These are phyloP conservation scores for Pythium utonaiense DNA, from an alignment of 352 stramenopile genomes.

Conservation along the genomic window DNA sequence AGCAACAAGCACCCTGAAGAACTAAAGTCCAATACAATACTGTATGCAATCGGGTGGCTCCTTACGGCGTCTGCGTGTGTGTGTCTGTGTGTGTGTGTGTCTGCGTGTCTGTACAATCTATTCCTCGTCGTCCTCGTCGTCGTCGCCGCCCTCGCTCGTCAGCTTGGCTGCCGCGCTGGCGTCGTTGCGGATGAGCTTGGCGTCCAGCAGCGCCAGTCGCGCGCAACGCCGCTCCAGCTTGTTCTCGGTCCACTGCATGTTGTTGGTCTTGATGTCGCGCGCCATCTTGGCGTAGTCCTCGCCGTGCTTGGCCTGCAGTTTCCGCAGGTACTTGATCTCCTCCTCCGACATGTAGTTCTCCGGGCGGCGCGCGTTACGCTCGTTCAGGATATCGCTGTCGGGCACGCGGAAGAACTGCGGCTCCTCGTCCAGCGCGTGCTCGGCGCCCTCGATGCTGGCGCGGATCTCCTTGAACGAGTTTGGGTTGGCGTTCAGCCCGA, in stretches of 20 bases:
- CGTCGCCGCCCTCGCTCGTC: constrained; percentile 12
- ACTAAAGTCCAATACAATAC: constrained; percentile 11
- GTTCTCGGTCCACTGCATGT: constrained; percentile 77
- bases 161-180: neutral
- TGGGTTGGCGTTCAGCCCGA: constrained; percentile 63
- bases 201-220: constrained; percentile 68
- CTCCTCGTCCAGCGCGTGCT: constrained; percentile 58
- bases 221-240: constrained; percentile 72
- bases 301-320: constrained; percentile 63
- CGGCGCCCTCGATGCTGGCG: constrained; percentile 41
- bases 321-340: constrained; percentile 73
- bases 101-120: neutral
- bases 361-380: constrained; percentile 62
- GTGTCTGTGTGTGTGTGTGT: too few relatives aligned
- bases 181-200: constrained; percentile 57
- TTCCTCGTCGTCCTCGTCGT: constrained; percentile 19
- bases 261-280: constrained; percentile 82
- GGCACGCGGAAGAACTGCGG: constrained; percentile 64
- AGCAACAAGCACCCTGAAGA: constrained; percentile 1
- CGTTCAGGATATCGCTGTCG: constrained; percentile 73
- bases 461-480: constrained; percentile 55
- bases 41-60: constrained; percentile 1
- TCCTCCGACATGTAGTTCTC: constrained; percentile 81
- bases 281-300: constrained; percentile 76
- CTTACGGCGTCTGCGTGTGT: neutral